phyloP scores from a whole-genome alignment of 106 monocot genomes.

The Phalaenopsis equestris region DNA sequence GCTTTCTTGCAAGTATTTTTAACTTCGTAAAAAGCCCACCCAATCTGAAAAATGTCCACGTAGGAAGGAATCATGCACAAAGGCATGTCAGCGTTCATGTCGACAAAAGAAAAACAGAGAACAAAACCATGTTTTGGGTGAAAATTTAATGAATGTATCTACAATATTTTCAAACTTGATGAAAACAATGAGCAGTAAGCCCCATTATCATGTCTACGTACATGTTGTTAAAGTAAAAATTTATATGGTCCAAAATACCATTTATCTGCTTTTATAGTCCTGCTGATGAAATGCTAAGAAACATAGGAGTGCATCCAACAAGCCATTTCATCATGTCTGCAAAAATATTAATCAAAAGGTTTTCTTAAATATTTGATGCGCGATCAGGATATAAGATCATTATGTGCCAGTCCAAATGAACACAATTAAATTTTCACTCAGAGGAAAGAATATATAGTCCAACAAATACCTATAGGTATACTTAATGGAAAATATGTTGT shows the following conservation, averaged over 20 bases:
- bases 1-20: no score
- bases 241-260: no score
- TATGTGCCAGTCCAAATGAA: background rate
- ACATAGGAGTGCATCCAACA: background rate
- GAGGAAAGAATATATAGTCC: background rate
- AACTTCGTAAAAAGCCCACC: no score
- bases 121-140: background rate
- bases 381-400: background rate
- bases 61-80: background rate
- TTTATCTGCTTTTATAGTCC: background rate
- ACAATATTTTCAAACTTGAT: background rate
- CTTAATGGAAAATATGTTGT: background rate
- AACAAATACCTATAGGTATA: background rate
- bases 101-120: background rate
- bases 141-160: background rate
- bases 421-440: background rate
- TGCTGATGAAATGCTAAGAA: background rate
- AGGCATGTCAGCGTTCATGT: background rate
- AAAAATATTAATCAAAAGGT: background rate
- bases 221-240: background rate
- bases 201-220: background rate
- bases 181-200: background rate
- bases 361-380: background rate
- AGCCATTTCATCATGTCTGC: background rate
- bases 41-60: no score